Percentiles rank a stretch among this genome's conserved stretches.
Conservation (phyloP, 2,329 filamentous ascomycete genomes). For the Penicillium capsulatum region DNA sequence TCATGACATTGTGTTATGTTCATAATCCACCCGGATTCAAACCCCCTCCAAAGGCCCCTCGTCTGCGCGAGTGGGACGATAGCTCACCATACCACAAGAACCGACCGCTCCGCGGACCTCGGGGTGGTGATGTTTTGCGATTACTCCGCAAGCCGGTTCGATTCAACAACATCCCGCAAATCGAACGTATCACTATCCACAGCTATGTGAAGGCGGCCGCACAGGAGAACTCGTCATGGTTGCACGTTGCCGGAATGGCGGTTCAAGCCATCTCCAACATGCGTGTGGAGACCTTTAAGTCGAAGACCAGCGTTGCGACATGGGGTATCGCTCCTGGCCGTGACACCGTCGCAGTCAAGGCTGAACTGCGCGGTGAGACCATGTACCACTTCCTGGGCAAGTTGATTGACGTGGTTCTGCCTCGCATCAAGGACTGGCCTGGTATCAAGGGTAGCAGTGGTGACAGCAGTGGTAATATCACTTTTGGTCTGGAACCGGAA, state of each 20-base stretch:
- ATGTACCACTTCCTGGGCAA: slow-evolving; percentile 91
- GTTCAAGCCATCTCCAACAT: slow-evolving; percentile 81
- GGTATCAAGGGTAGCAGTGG: slow-evolving; percentile 74
- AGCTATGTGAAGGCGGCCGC: slow-evolving; percentile 66
- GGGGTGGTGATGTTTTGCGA: slow-evolving; percentile 62
- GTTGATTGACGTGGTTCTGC: slow-evolving; percentile 82
- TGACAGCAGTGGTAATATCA: slow-evolving; percentile 82
- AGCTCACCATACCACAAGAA: slow-evolving; percentile 94
- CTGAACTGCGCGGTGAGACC: slow-evolving; percentile 69
- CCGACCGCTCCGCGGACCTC: slow-evolving; percentile 75
- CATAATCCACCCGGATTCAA: slow-evolving; percentile 77
- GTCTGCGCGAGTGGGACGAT: slow-evolving; percentile 80
- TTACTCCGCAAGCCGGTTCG: slow-evolving; percentile 56
- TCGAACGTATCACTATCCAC: slow-evolving; percentile 77
- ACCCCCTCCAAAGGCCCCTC: slow-evolving; percentile 54
- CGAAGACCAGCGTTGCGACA: slow-evolving; percentile 65
- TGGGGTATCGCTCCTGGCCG: slow-evolving; percentile 72
- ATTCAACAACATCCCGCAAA: slow-evolving; percentile 79
- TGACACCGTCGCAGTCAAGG: slow-evolving; percentile 67
- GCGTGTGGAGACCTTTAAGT: slow-evolving; percentile 64
- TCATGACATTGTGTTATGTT: slow-evolving; percentile 82
- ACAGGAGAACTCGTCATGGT: slow-evolving; percentile 64
- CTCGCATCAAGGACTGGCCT: slow-evolving; percentile 92
- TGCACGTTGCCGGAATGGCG: slow-evolving; percentile 79
- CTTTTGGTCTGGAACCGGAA: slow-evolving; percentile 71